Conservation (phyloP, 345 rosid species). For the Salix udensis region DNA sequence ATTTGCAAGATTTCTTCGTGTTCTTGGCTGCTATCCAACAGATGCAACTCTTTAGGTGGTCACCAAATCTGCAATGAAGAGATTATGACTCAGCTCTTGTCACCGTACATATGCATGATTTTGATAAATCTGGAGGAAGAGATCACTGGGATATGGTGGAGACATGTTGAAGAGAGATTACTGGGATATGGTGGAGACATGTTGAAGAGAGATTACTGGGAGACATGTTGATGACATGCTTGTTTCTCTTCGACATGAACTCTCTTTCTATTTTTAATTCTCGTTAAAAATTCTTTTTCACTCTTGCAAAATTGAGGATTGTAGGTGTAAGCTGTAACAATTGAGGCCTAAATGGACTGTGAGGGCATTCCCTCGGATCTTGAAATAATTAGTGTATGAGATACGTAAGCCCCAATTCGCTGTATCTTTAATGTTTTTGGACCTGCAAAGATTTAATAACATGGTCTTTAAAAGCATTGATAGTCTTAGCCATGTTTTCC, state of each 20-base stretch:
- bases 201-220: background rate
- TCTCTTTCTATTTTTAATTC: background rate
- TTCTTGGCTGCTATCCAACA: conserved; percentile 75
- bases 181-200: background rate
- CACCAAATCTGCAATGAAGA: background rate
- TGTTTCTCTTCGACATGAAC: background rate
- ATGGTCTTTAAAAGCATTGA: background rate
- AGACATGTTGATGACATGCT: background rate
- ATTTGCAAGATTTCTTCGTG: conserved; percentile 63
- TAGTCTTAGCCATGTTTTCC: background rate
- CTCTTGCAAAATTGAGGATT: background rate
- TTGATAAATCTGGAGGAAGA: background rate
- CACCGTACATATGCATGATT: conserved; percentile 9
- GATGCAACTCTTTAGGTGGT: conserved; percentile 26
- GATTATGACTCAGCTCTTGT: background rate
- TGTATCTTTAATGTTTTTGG: background rate
- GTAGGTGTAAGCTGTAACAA: background rate
- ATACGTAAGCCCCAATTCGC: background rate
- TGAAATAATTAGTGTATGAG: background rate
- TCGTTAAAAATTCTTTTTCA: conserved; percentile 8
- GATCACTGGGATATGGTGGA: background rate
- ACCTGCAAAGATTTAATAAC: background rate
- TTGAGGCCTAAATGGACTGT: background rate
- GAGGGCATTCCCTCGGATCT: conserved; percentile 1
- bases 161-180: background rate